A percentile compares a stretch with the other conserved stretches of the same genome.
Conservation (phyloP, 2,329 filamentous ascomycete species). For the Colletotrichum navitas region DNA sequence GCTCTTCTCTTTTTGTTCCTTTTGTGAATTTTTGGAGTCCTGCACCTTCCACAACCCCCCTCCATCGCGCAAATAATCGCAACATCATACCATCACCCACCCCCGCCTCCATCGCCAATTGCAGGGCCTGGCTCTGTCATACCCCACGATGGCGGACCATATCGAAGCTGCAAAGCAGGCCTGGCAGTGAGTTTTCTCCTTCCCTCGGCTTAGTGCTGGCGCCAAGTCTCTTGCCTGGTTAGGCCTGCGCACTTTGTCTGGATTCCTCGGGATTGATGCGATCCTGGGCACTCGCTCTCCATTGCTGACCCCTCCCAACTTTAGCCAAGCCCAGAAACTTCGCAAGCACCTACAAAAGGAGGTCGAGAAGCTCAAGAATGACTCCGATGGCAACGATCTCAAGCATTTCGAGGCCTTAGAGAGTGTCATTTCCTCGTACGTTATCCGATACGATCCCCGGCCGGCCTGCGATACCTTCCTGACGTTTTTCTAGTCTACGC, state of each 20-base stretch:
- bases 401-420: conserved; percentile 60
- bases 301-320: conserved; percentile 37
- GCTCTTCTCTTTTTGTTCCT: conserved; percentile 36
- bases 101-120: conserved; percentile 12
- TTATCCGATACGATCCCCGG: conserved; percentile 35
- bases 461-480: conserved; percentile 14
- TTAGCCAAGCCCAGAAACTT: conserved; percentile 58
- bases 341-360: conserved; percentile 59
- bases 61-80: conserved; percentile 31
- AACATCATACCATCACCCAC: conserved; percentile 21
- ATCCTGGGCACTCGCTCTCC: neutral
- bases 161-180: conserved; percentile 50
- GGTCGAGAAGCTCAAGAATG: conserved; percentile 57
- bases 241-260: neutral
- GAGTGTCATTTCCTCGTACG: conserved; percentile 58
- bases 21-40: conserved; percentile 36
- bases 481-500: conserved; percentile 68
- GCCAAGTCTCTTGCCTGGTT: conserved; percentile 2
- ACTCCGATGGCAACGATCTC: conserved; percentile 53
- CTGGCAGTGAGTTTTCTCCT: conserved; percentile 54
- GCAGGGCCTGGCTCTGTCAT: conserved; percentile 11
- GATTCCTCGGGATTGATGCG: conserved; percentile 13
- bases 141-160: conserved; percentile 33
- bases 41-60: conserved; percentile 33
- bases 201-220: neutral